phyloP scores from a whole-genome alignment of 2,329 filamentous ascomycete genomes.

The Neofusicoccum sp. region DNA sequence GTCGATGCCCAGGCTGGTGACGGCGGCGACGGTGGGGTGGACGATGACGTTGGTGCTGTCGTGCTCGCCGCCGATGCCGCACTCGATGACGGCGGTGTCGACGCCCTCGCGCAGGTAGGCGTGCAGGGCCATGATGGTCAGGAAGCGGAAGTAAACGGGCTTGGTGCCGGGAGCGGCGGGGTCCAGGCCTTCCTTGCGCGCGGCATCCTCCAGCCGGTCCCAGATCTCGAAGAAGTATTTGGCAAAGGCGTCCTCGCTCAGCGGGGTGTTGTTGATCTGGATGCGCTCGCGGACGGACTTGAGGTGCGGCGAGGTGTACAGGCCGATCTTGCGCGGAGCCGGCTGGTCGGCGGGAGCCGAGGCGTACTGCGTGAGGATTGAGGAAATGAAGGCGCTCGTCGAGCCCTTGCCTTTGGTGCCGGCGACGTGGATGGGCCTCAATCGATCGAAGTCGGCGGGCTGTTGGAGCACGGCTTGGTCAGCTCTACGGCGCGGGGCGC shows the following conservation, averaged over 20 bases:
- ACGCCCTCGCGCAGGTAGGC: conserved; percentile 75
- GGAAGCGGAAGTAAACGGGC: conserved; percentile 87
- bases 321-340: conserved; percentile 60
- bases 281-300: conserved; percentile 83
- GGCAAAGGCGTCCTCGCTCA: conserved; percentile 68
- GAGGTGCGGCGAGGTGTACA: conserved; percentile 84
- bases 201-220: conserved; percentile 62
- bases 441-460: conserved; percentile 59
- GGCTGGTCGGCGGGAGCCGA: conserved; percentile 35
- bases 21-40: conserved; percentile 66
- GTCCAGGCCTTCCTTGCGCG: conserved; percentile 48
- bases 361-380: conserved; percentile 67
- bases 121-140: conserved; percentile 87
- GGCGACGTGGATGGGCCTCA: conserved; percentile 76
- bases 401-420: conserved; percentile 95
- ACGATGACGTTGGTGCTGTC: conserved; percentile 86
- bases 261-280: conserved; percentile 69
- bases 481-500: not conserved
- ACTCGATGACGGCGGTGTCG: conserved; percentile 79
- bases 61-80: conserved; percentile 90
- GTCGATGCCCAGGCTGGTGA: conserved; percentile 82
- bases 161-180: conserved; percentile 60
- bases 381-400: conserved; percentile 78
- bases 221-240: conserved; percentile 81
- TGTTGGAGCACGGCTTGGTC: conserved; percentile 28